These are phyloP conservation scores for Penstemon davidsonii DNA, from an alignment of 257 asterid species.

Conservation along the genomic window DNA sequence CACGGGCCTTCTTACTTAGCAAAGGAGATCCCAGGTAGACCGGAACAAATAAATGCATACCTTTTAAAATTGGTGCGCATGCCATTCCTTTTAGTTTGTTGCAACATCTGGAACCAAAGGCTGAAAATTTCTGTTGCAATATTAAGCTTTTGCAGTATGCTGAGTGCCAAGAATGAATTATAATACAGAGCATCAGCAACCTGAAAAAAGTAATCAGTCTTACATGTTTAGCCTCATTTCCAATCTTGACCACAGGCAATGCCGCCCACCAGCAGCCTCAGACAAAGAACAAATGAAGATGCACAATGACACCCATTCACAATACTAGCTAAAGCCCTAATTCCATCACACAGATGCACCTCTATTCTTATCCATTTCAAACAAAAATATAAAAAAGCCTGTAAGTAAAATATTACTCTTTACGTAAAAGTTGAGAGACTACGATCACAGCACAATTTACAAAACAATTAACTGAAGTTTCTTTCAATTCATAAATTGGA, in stretches of 20 bases:
- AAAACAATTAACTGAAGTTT: slow-evolving; percentile 2
- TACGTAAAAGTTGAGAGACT: neutral
- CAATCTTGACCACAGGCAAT: slow-evolving; percentile 15
- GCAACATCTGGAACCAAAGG: slow-evolving; percentile 98
- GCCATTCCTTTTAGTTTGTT: slow-evolving; percentile 86
- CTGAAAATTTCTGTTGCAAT: slow-evolving; percentile 81
- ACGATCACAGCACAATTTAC: neutral
- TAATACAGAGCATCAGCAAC: slow-evolving; percentile 93
- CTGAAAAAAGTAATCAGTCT: slow-evolving; percentile 40
- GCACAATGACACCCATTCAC: neutral
- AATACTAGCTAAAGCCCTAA: neutral
- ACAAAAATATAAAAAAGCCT: neutral
- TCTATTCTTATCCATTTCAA: neutral
- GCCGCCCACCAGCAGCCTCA: slow-evolving; percentile 1
- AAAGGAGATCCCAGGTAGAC: neutral
- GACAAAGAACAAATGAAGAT: slow-evolving; percentile 14
- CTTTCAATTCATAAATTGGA: neutral
- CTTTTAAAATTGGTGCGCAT: slow-evolving; percentile 71
- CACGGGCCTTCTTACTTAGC: neutral
- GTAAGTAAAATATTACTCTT: slow-evolving; percentile 1
- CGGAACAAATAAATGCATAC: slow-evolving; percentile 28
- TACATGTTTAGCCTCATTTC: slow-evolving; percentile 17
- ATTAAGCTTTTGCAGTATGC: slow-evolving; percentile 82
- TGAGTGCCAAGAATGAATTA: slow-evolving; percentile 69
- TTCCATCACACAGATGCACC: slow-evolving; percentile 5